Conservation (phyloP, 768 basidiomycete genomes). For the Mrakia frigida region DNA sequence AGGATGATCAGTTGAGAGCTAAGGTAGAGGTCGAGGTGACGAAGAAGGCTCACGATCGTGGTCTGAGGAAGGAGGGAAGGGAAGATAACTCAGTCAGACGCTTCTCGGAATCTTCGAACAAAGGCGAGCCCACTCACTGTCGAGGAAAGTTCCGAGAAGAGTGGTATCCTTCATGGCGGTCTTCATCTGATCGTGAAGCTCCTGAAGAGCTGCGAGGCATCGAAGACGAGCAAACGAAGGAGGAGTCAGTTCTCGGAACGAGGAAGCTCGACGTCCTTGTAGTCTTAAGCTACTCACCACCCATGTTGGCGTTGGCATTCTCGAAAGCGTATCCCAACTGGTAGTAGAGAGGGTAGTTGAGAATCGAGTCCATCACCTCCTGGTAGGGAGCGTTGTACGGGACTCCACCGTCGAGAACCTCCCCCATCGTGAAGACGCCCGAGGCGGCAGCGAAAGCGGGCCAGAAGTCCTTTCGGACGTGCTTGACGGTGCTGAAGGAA, state of each 20-base stretch:
- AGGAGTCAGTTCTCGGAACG: not conserved
- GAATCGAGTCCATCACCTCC: constrained; percentile 19
- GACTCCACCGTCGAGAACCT: constrained; percentile 50
- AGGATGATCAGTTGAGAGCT: not conserved
- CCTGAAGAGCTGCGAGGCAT: not conserved
- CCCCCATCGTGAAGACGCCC: constrained; percentile 80
- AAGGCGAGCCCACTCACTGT: not conserved
- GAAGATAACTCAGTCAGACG: no score
- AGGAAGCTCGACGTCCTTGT: no score
- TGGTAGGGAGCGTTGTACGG: constrained; percentile 26
- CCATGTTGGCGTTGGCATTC: not conserved
- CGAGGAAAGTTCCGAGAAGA: constrained; percentile 30
- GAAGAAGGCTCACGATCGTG: constrained; percentile 16
- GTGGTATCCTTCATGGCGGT: constrained; percentile 28
- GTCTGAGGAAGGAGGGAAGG: not conserved
- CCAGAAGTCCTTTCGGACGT: constrained; percentile 68
- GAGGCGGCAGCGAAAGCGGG: constrained; percentile 63
- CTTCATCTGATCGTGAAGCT: constrained; percentile 12
- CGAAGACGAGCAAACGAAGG: not conserved
- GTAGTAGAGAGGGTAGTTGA: constrained; percentile 32
- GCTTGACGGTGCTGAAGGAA: not conserved
- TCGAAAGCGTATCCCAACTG: constrained; percentile 20
- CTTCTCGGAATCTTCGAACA: not conserved
- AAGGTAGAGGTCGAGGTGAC: not conserved
- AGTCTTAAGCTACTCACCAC: not conserved